A percentile compares a stretch with the other conserved stretches of the same genome.
Evolutionary conservation across 805 yeast species (phyloP).

Genomic region (Nadsonia fulvescens): DNA sequence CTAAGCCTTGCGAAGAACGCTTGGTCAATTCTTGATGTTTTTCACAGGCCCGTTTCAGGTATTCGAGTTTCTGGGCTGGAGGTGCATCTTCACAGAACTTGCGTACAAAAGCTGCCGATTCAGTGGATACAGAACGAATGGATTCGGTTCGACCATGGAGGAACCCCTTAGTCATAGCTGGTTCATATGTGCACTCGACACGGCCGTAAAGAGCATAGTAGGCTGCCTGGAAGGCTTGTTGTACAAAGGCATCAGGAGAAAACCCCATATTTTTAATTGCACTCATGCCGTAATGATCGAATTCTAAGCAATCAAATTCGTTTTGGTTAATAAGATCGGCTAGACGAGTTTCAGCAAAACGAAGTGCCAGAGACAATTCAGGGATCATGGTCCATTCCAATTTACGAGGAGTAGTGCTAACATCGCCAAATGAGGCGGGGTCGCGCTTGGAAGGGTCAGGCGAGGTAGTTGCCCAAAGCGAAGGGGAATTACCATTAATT

Average conservation of each 20-base stretch:
- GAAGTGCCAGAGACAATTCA: slow-evolving; percentile 57
- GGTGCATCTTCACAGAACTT: slow-evolving; percentile 60
- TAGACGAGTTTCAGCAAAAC: slow-evolving; percentile 81
- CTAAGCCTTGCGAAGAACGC: slow-evolving; percentile 55
- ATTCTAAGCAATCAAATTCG: slow-evolving; percentile 69
- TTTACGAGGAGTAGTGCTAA: slow-evolving; percentile 58
- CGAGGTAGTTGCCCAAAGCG: slow-evolving; percentile 42
- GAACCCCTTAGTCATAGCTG: slow-evolving; percentile 84
- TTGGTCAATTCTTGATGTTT: slow-evolving; percentile 52
- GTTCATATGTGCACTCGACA: slow-evolving; percentile 87
- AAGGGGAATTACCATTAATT: slow-evolving; percentile 59
- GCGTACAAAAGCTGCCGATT: slow-evolving; percentile 66
- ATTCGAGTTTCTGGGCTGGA: slow-evolving; percentile 38
- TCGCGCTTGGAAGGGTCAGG: slow-evolving; percentile 29
- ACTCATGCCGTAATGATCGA: slow-evolving; percentile 45
- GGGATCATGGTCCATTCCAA: slow-evolving; percentile 75
- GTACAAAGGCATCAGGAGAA: slow-evolving; percentile 88
- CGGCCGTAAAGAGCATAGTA: slow-evolving; percentile 84
- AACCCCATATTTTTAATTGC: slow-evolving; percentile 68
- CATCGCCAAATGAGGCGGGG: slow-evolving; percentile 26
- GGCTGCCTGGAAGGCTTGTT: slow-evolving; percentile 85
- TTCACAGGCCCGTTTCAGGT: slow-evolving; percentile 49
- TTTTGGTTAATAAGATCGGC: slow-evolving; percentile 79
- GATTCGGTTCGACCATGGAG: slow-evolving; percentile 91
- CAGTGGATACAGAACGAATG: slow-evolving; percentile 64